Conservation (phyloP, 768 basidiomycete genomes). For the Calocera cornea region DNA sequence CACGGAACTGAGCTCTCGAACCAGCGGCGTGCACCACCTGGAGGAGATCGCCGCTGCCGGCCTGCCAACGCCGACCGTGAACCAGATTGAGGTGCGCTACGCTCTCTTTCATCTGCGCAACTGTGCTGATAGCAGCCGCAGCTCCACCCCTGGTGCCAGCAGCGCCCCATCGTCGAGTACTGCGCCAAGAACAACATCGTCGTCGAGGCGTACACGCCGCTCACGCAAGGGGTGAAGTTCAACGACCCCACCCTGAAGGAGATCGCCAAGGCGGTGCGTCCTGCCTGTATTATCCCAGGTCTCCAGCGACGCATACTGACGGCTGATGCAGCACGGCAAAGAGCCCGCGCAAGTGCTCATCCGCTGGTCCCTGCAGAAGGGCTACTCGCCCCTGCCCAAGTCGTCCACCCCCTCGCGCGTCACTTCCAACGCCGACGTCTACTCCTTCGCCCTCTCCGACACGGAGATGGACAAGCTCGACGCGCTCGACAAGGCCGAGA, state of each 20-base stretch:
- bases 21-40: conserved; percentile 58
- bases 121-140: neutral
- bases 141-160: conserved; percentile 23
- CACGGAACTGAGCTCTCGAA: too few species aligned
- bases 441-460: conserved; percentile 27
- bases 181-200: conserved; percentile 12
- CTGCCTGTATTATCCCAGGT: neutral
- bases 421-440: conserved; percentile 28
- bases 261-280: neutral
- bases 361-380: conserved; percentile 80
- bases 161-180: conserved; percentile 14
- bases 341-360: conserved; percentile 69
- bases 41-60: conserved; percentile 57
- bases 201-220: conserved; percentile 10
- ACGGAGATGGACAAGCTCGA: conserved; percentile 28
- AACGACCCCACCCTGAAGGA: neutral
- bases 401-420: conserved; percentile 29
- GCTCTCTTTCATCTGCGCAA: neutral
- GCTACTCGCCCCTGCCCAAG: conserved; percentile 40
- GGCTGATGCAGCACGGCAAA: conserved; percentile 35
- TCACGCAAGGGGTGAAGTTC: neutral
- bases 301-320: neutral
- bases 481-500: conserved; percentile 44
- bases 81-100: conserved; percentile 58
- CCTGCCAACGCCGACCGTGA: conserved; percentile 52